Base-by-base conservation (phyloP, 768 basidiomycete genomes). In the Dictyophora rubrovolvata region DNA sequence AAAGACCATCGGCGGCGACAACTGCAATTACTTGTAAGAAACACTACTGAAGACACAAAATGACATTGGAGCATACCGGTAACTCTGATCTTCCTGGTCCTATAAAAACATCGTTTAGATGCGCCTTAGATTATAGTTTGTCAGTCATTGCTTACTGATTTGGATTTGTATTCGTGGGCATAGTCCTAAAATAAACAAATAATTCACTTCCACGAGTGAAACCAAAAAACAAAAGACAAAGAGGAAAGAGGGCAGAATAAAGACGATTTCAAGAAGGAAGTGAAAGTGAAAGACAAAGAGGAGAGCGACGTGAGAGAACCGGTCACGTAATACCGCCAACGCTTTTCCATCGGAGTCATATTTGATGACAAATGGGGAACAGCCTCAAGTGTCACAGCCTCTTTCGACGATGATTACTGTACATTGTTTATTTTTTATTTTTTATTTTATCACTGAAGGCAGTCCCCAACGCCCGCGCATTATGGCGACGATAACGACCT, bases 1-100 rank as follows among this genome's bases (percentile, higher is more conserved):
- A 87, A 18, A 96, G 75, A 14, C 88, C 88, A 74, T 96, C 93
- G 50, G 93, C 96, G 58, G 96, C 95, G 63, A 99, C 93, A 62
- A 94, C 93, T 96, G 65, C 8, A n/a, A 23, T 10, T n/a, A 59
- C 54, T 57, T 54, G 61, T 63, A 18, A 60, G 37, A 28, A 55
- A 49, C 55, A 36, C 8, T 20, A 36, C 28, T 56, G 18, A 53
- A 11, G 23, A 33, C 21, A n/a, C 48, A 52, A 21, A 14, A 36
- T 10, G 21, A 36, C 28, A 28, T 28, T 28, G 28, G 51, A 55
- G 23, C 77, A 48, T 20, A 87, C 88, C 87, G 63, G 87, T 89
- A 60, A 89, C 75, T 70, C 87, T 81, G 62, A 91, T 87, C 75
- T 84, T 86, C 79, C 86, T 86, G 63, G 77, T 79, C 66, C 81